Evolutionary conservation across 1,284 basidiomycete genomes (phyloP).

Genomic region (Singerocomus inundabilis): DNA sequence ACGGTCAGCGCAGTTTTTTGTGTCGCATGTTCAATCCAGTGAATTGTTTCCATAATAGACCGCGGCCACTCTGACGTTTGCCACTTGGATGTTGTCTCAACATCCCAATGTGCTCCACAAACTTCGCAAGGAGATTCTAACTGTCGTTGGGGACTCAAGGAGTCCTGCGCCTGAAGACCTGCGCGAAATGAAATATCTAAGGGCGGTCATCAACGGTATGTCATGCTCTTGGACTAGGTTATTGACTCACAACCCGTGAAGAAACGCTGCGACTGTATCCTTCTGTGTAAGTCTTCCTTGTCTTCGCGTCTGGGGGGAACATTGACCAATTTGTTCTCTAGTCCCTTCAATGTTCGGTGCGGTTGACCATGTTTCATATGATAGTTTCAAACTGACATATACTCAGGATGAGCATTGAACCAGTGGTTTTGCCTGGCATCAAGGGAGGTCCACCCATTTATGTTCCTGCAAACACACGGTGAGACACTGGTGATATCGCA

Average conservation of each 20-base stretch:
- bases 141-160: constrained; percentile 42
- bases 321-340: constrained; percentile 23
- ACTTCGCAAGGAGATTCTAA: constrained; percentile 56
- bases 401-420: constrained; percentile 44
- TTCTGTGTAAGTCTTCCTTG: constrained; percentile 45
- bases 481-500: not conserved
- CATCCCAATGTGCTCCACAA: constrained; percentile 46
- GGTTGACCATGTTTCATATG: not conserved
- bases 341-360: constrained; percentile 36
- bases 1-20: constrained; percentile 35
- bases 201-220: constrained; percentile 60
- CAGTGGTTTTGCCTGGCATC: constrained; percentile 39
- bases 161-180: constrained; percentile 53
- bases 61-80: constrained; percentile 50
- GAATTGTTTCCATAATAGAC: constrained; percentile 37
- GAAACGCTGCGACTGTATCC: constrained; percentile 65
- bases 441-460: constrained; percentile 34
- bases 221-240: not conserved
- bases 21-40: not conserved
- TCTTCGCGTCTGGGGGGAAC: not conserved
- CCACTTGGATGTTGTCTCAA: constrained; percentile 53
- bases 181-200: constrained; percentile 56
- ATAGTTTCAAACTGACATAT: not conserved
- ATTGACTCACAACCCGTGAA: constrained; percentile 18
- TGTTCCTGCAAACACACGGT: constrained; percentile 44